phyloP scores from a whole-genome alignment of 345 rosid species.

The Salix exigua region DNA sequence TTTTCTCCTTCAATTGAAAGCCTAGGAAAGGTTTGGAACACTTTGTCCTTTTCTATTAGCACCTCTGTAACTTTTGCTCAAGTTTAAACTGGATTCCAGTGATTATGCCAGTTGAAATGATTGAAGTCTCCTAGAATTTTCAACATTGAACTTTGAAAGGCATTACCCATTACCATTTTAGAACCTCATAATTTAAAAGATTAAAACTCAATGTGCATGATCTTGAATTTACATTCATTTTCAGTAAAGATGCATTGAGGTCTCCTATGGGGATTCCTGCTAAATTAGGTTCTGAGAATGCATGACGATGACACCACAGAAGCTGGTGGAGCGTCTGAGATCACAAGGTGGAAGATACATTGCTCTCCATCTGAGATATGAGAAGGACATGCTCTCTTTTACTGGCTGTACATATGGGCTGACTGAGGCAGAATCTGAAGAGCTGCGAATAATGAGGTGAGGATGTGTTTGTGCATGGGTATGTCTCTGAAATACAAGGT shows the following conservation, averaged over 20 bases:
- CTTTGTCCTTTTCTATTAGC: not conserved
- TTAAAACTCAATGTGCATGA: constrained; percentile 11
- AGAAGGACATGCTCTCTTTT: constrained; percentile 95
- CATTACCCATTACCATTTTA: not conserved
- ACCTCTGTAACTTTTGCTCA: not conserved
- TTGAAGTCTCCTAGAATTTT: not conserved
- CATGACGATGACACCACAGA: constrained; percentile 91
- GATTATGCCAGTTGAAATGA: not conserved
- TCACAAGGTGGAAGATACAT: constrained; percentile 66
- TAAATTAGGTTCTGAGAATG: constrained; percentile 87
- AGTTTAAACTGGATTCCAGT: not conserved
- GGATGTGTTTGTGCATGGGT: not conserved
- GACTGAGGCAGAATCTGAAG: constrained; percentile 75
- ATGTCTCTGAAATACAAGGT: not conserved
- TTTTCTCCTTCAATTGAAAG: constrained; percentile 74
- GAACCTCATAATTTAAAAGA: constrained; percentile 6
- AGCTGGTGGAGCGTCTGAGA: constrained; percentile 88
- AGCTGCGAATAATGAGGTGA: constrained; percentile 78
- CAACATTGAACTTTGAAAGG: not conserved
- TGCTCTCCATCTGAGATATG: constrained; percentile 91
- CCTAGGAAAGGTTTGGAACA: constrained; percentile 68
- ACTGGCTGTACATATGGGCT: constrained; percentile 90
- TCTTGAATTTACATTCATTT: constrained; percentile 19
- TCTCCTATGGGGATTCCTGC: constrained; percentile 90
- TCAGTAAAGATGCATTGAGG: constrained; percentile 62